Conservation (phyloP, 441 rosid genomes). For the Populus hybrid region DNA sequence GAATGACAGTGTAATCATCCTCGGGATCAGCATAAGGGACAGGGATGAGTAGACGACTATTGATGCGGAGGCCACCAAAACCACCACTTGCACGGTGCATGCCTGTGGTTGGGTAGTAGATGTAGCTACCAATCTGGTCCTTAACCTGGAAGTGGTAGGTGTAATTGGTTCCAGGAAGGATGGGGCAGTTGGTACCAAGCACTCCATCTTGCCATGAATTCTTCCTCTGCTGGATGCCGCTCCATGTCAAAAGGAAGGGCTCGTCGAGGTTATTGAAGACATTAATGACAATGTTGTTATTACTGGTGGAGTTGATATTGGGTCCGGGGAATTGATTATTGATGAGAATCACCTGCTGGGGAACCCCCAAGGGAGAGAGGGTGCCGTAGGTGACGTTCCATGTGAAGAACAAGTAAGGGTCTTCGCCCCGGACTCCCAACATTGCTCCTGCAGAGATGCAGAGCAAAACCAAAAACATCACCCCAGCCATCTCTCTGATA, state of each 20-base stretch:
- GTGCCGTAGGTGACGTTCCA: conserved; percentile 74
- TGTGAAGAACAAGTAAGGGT: conserved; percentile 49
- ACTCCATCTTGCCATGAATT: conserved; percentile 62
- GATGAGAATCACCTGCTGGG: conserved; percentile 60
- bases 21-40: conserved; percentile 59
- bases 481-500: neutral
- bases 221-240: conserved; percentile 64
- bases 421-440: conserved; percentile 37
- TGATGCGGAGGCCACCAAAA: conserved; percentile 59
- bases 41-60: conserved; percentile 59
- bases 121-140: conserved; percentile 70
- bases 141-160: conserved; percentile 63
- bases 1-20: conserved; percentile 49
- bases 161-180: conserved; percentile 50
- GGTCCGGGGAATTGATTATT: conserved; percentile 71
- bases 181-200: conserved; percentile 54
- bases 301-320: conserved; percentile 54
- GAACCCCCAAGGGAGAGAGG: conserved; percentile 51
- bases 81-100: conserved; percentile 56
- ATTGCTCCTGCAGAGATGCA: conserved; percentile 33
- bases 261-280: conserved; percentile 67
- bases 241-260: conserved; percentile 73
- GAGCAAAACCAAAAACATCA: conserved; percentile 29
- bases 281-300: conserved; percentile 61
- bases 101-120: conserved; percentile 50